Percentiles rank a stretch among this genome's conserved stretches.
Evolutionary conservation across 768 basidiomycete genomes (phyloP).

Genomic region (Auricularia heimuer): DNA sequence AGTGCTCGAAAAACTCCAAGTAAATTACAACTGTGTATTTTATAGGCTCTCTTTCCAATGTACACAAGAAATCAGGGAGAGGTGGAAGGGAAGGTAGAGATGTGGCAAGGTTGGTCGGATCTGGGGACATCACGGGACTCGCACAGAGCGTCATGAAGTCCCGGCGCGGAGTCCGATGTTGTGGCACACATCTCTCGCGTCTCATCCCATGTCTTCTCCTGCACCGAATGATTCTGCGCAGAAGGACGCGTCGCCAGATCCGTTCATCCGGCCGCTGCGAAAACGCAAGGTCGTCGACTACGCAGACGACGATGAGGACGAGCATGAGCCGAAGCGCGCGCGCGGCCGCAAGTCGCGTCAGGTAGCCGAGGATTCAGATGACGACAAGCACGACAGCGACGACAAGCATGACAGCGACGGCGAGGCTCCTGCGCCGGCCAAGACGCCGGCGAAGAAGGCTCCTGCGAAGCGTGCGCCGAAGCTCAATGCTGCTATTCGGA

Average conservation of each 20-base stretch:
- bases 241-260: background rate
- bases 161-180: too few species aligned
- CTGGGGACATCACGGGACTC: too few species aligned
- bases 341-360: background rate
- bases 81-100: too few species aligned
- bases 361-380: background rate
- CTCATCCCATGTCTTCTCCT: too few species aligned
- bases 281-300: background rate
- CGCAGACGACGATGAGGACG: background rate
- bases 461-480: conserved; percentile 2
- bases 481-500: background rate
- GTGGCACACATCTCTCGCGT: too few species aligned
- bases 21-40: too few species aligned
- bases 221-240: too few species aligned
- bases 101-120: too few species aligned
- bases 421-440: background rate
- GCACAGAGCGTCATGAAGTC: too few species aligned
- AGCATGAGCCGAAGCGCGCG: background rate
- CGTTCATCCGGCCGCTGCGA: background rate
- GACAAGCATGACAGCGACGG: background rate
- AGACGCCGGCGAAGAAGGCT: background rate
- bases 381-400: background rate
- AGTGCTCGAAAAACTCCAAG: too few species aligned
- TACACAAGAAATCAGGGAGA: too few species aligned
- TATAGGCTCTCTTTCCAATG: too few species aligned